phyloP scores from a whole-genome alignment of 2,329 filamentous ascomycete genomes.

The Apiospora phragmitis region DNA sequence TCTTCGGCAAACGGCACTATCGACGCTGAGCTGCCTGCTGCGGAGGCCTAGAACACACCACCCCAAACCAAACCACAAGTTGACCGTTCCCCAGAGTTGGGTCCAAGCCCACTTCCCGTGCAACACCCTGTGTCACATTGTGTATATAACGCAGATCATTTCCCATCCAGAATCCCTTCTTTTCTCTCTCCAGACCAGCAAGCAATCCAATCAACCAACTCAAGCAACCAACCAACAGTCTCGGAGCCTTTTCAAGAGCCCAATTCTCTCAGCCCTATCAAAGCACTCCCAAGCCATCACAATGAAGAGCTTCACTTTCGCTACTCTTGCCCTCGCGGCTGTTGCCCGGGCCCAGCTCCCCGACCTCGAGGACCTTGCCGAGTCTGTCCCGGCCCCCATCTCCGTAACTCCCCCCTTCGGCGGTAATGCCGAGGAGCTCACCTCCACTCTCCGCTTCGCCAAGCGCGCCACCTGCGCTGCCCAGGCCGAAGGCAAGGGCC shows the following conservation, averaged over 20 bases:
- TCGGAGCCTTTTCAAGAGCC: neutral
- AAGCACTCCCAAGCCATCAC: neutral
- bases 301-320: neutral
- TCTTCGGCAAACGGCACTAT: neutral
- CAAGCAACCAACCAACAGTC: neutral
- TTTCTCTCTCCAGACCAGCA: neutral
- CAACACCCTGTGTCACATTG: neutral
- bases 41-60: neutral
- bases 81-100: neutral
- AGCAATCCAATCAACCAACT: neutral
- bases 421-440: neutral
- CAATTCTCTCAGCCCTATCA: neutral
- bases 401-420: neutral
- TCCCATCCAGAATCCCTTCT: neutral
- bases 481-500: constrained; percentile 29
- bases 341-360: neutral
- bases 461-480: constrained; percentile 19
- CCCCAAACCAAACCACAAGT: neutral
- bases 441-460: neutral
- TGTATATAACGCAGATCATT: constrained; percentile 4
- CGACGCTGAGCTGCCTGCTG: neutral
- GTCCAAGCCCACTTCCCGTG: neutral
- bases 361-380: neutral
- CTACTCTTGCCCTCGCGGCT: neutral
- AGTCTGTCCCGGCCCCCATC: neutral